These are phyloP conservation scores for Solanum chilense DNA, from an alignment of 257 asterid genomes.

Conservation along the genomic window DNA sequence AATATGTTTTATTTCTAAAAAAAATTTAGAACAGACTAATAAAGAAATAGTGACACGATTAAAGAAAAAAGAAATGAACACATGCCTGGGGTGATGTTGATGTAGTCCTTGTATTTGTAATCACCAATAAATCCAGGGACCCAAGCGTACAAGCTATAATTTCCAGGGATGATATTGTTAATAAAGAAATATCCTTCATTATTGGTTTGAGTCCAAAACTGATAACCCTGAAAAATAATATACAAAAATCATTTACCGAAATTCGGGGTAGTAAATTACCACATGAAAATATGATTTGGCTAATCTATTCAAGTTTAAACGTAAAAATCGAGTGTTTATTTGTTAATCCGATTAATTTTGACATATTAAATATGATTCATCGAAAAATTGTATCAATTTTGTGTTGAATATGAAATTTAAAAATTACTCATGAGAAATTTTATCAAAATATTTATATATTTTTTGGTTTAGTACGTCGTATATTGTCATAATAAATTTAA, in stretches of 20 bases:
- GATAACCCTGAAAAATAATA: neutral
- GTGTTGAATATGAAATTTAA: neutral
- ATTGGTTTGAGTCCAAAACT: slow-evolving; percentile 5
- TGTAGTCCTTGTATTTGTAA: neutral
- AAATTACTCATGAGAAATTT: neutral
- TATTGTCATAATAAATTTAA: neutral
- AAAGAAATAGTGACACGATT: neutral
- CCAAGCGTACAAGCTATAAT: slow-evolving; percentile 4
- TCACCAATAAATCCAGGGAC: slow-evolving; percentile 6
- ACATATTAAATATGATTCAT: neutral
- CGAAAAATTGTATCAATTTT: neutral
- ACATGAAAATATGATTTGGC: neutral
- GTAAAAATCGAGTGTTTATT: neutral
- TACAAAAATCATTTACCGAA: neutral
- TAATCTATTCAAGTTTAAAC: neutral
- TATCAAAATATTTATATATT: neutral
- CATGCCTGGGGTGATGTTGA: neutral
- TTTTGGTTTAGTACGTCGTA: neutral
- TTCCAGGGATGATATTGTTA: slow-evolving; percentile 2
- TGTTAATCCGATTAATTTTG: neutral
- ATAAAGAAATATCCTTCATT: neutral
- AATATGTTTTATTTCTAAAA: fast-evolving
- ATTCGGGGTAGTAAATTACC: neutral
- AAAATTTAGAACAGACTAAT: neutral
- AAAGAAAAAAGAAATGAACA: neutral